Evolutionary conservation across 1,284 basidiomycete genomes (phyloP), one percentile per base, ranked within the genome.

Genomic region (Takashimella koratensis): DNA sequence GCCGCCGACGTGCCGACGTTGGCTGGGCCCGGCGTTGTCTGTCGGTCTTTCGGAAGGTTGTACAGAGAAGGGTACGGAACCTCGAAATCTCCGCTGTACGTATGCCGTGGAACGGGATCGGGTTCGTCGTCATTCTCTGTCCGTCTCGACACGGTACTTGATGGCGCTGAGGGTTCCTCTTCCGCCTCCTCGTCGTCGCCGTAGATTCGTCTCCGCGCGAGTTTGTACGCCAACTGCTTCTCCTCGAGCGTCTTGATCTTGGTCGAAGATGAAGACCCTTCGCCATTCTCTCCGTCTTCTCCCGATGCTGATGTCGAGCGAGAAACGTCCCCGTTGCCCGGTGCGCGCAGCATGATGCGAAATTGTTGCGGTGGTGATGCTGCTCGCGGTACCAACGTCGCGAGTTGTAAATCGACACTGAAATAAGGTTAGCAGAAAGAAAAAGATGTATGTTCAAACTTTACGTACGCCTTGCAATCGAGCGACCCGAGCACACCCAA

Each of bases 261-360:
- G 30, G 16, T 61, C 16, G 59, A 54, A 4, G 52, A 43, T 6
- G 30, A 36, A 8, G 30, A 36, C 10, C 30, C 16, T 36, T 36
- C 30, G 16, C 10, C 30, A 36, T 36, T 36, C 30, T 36, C 59
- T 23, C 53, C 57, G n/a, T 54, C 54, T 1, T 53, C 59, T 2
- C 48, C 48, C 8, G 57, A 58, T 2, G 56, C 53, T 0, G 59
- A 61, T 2, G 59, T 61, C 16, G 47, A 56, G 4, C 59, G 52
- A 3, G 59, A 61, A 20, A 43, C 36, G 22, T 57, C 60, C 20
- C 47, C 53, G 16, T 36, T 49, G 25, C 50, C 53, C 5, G 52
- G 56, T 2, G 67, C 61, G 16, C 72, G 62, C 44, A 64, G 68
- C 71, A 74, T 72, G 57, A 74, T 68, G 8, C 60, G 57, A 55